Percentiles rank a stretch among this genome's conserved stretches.
phyloP scores from a whole-genome alignment of 352 stramenopile genomes.

The Globisporangium polare region DNA sequence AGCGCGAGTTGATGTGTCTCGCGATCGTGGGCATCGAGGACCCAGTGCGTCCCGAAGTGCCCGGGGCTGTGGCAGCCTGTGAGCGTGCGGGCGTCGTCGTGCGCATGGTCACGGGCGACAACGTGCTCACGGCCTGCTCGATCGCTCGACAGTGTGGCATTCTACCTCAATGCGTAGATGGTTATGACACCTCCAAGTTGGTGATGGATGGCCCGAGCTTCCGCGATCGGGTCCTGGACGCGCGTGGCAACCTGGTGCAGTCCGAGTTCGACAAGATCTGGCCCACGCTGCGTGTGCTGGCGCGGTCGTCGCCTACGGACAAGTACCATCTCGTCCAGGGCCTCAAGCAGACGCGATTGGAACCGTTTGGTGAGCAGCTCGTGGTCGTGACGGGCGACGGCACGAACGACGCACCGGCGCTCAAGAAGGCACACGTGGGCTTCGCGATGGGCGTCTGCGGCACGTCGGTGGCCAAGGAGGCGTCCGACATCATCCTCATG shows the following conservation, averaged over 20 bases:
- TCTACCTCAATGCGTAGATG: too few species aligned
- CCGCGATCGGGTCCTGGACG: slow-evolving; percentile 37
- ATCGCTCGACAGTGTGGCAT: slow-evolving; percentile 90
- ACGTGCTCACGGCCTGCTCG: slow-evolving; percentile 83
- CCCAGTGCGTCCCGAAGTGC: slow-evolving; percentile 88
- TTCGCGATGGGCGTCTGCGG: slow-evolving; percentile 87
- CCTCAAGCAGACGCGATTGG: slow-evolving; percentile 53
- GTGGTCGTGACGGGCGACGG: slow-evolving; percentile 92
- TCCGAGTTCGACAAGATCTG: slow-evolving; percentile 81
- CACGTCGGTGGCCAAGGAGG: slow-evolving; percentile 87
- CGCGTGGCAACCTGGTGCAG: slow-evolving; percentile 49
- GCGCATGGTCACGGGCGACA: slow-evolving; percentile 92
- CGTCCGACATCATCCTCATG: slow-evolving; percentile 89
- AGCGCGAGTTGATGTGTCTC: slow-evolving; percentile 38
- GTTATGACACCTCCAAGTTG: too few species aligned
- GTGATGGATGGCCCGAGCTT: slow-evolving; percentile 57
- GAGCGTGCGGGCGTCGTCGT: slow-evolving; percentile 89
- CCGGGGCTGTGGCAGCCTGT: slow-evolving; percentile 87
- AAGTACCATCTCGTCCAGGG: slow-evolving; percentile 90
- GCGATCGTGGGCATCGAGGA: slow-evolving; percentile 93
- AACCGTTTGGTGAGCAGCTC: slow-evolving; percentile 34
- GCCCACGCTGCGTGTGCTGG: slow-evolving; percentile 83
- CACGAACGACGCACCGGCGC: slow-evolving; percentile 90
- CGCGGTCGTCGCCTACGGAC: slow-evolving; percentile 87
- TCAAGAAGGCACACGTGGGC: slow-evolving; percentile 89